A percentile compares a stretch with the other conserved stretches of the same genome.
phyloP scores from a whole-genome alignment of 805 yeast species.

The Candida morakotiae region DNA sequence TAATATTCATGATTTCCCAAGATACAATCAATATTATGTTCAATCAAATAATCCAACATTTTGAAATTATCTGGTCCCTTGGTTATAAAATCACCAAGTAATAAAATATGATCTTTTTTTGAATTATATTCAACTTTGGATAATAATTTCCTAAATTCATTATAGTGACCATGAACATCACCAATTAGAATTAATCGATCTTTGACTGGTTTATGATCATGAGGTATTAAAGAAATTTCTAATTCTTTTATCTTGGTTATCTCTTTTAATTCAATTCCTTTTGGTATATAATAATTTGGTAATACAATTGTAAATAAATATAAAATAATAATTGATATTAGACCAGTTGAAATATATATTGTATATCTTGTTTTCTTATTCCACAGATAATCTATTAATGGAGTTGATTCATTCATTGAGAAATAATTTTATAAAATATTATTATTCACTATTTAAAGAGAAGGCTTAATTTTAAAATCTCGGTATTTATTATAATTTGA shows the following conservation, averaged over 20 bases:
- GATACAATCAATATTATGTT: slow-evolving; percentile 62
- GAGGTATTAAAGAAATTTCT: slow-evolving; percentile 22
- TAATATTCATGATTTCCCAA: slow-evolving; percentile 88
- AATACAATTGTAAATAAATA: slow-evolving; percentile 30
- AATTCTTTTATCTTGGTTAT: slow-evolving; percentile 22
- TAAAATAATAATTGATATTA: slow-evolving; percentile 13
- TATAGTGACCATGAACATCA: slow-evolving; percentile 80
- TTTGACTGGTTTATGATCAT: slow-evolving; percentile 8
- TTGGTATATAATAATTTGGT: slow-evolving; percentile 34
- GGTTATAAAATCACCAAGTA: slow-evolving; percentile 81
- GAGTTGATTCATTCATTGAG: too few species aligned
- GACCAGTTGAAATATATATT: slow-evolving; percentile 1
- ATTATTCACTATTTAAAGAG: too few species aligned
- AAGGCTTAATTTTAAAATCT: too few species aligned
- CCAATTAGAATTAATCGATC: slow-evolving; percentile 70
- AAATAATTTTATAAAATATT: too few species aligned
- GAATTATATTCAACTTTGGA: slow-evolving; percentile 43
- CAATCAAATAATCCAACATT: slow-evolving; percentile 62
- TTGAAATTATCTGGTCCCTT: slow-evolving; percentile 77
- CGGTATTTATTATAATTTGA: too few species aligned
- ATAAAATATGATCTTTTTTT: slow-evolving; percentile 53
- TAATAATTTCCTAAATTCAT: slow-evolving; percentile 51
- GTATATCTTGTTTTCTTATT: too few species aligned
- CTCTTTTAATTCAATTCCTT: slow-evolving; percentile 20
- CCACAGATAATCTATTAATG: too few species aligned